Evolutionary conservation across 345 rosid genomes (phyloP), one percentile per base, ranked within the genome.

Genomic region (Melaleuca quinquenervia): DNA sequence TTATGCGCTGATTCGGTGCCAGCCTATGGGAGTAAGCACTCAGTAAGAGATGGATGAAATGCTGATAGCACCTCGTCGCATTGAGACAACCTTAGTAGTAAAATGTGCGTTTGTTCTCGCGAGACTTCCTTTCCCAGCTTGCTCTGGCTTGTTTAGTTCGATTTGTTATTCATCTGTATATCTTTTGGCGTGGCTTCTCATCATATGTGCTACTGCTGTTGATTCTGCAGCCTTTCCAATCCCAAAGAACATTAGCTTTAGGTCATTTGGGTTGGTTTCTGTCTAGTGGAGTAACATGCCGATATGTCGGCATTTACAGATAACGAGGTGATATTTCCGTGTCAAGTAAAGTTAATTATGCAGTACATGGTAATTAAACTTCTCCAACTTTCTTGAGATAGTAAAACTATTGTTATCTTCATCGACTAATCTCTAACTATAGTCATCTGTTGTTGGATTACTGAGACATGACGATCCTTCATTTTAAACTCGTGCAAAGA

Each of bases 41-140:
- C 98, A 56, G 92, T 93, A 5, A 95, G 94, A 88, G 98, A 97
- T 74, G 92, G 97, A 86, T 88, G 96, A 88, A 90, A 62, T 90
- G 82, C 85, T 20, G 95, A 93, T 85, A n/a, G 83, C 88, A 92
- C 92, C 5, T 49, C 60, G 49, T 86, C 84, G 18, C 62, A 48
- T 26, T 91, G 91, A 74, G 86, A 84, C 83, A 93, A 88, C 50
- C 84, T 58, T 52, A 86, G 88, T 90, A 86, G 86, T 87, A 95
- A 95, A 91, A 89, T 95, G 99, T 96, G 80, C 82, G 84, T 64
- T 86, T 29, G 36, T 41, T 36, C 26, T 11, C 82, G 16, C 14
- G 26, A 52, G 53, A 52, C 55, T 52, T 20, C 7, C 58, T 54
- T 54, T 54, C 5, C n/a, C 3, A 2, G 11, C 82, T 78, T 44